A percentile compares a stretch with the other conserved stretches of the same genome.
Evolutionary conservation across 2,329 filamentous ascomycete genomes (phyloP).

Genomic region (Hymenoscyphus albidus): DNA sequence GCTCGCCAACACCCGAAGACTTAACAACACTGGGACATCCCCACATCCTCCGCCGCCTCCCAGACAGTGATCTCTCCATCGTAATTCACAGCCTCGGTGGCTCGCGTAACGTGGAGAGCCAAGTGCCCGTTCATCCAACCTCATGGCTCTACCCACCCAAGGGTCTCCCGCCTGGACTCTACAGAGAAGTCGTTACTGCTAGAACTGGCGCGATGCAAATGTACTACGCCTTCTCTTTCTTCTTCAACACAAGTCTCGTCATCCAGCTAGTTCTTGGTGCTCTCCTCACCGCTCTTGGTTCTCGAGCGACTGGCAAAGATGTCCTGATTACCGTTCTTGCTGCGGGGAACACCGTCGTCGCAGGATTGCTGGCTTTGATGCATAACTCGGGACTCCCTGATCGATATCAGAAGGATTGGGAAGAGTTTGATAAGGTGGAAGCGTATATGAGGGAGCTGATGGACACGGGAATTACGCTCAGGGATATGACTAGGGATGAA

Average conservation of each 20-base stretch:
- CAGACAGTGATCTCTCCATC: constrained; percentile 8
- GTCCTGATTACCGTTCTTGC: constrained; percentile 25
- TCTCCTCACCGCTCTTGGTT: constrained; percentile 25
- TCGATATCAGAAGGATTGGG: constrained; percentile 17
- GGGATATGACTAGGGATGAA: constrained; percentile 14
- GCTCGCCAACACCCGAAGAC: constrained; percentile 8
- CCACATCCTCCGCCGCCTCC: constrained; percentile 10
- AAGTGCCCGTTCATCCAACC: constrained; percentile 12
- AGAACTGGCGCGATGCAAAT: constrained; percentile 15
- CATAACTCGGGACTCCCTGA: constrained; percentile 18
- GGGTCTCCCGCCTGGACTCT: constrained; percentile 25
- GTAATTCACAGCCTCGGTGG: constrained; percentile 14
- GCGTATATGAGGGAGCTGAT: constrained; percentile 15
- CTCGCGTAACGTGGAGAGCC: constrained; percentile 7
- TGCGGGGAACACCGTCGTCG: constrained; percentile 20
- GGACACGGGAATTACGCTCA: constrained; percentile 12
- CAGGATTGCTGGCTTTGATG: constrained; percentile 16
- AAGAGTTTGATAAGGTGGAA: constrained; percentile 19
- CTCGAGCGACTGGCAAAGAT: constrained; percentile 12
- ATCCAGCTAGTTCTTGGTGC: constrained; percentile 28
- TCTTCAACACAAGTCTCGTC: constrained; percentile 24
- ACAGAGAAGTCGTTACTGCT: constrained; percentile 20
- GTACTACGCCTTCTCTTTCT: constrained; percentile 21
- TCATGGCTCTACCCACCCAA: constrained; percentile 21
- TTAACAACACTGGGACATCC: constrained; percentile 6